Base-by-base conservation (phyloP, 768 basidiomycete genomes). In the Lactarius hengduanensis region DNA sequence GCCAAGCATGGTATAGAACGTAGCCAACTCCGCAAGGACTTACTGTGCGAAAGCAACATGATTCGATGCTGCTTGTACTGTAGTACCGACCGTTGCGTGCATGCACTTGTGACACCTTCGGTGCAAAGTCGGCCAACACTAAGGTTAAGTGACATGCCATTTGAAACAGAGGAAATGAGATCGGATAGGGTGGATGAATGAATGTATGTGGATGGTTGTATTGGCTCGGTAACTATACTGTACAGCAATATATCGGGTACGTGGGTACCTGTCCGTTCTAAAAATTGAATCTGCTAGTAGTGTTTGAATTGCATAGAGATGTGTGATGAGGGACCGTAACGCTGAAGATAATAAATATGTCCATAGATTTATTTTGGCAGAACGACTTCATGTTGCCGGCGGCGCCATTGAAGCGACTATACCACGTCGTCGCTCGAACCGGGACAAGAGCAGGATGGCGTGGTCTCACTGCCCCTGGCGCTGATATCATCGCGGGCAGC, bases 361-460 rank as follows among this genome's bases (percentile, higher is more conserved):
- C n/a, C 22, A 4, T 50, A 50, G 11, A 11, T 9, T 53, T n/a
- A 7, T 15, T 53, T 26, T 53, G 22, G 13, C 50, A 4, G 22
- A 26, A 50, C 22, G 22, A 22, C 22, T 53, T 22, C 3, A 47
- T n/a, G 45, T 47, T n/a, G 45, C 9, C 8, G 32, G 32, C 32
- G 32, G 32, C 32, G 32, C 32, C 32, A 34, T 34, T 34, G 32
- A 34, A 34, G 32, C 34, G 34, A 9, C 43, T 67, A 67, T n/a
- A 63, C 66, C 20, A 10, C 53, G 9, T 67, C 62, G 20, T 63
- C 43, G 26, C 40, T 32, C 8, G 10, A 22, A 15, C 30, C n/a
- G 32, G 45, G n/a, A 57, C 16, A n/a, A 6, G 50, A 58, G 38
- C 28, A 62, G 30, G 45, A 45, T 16, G 43, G 4, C 8, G 36